Evolutionary conservation across 2,329 filamentous ascomycete genomes (phyloP), one percentile per base, ranked within the genome.

Genomic region (Dactylellina leptospora): DNA sequence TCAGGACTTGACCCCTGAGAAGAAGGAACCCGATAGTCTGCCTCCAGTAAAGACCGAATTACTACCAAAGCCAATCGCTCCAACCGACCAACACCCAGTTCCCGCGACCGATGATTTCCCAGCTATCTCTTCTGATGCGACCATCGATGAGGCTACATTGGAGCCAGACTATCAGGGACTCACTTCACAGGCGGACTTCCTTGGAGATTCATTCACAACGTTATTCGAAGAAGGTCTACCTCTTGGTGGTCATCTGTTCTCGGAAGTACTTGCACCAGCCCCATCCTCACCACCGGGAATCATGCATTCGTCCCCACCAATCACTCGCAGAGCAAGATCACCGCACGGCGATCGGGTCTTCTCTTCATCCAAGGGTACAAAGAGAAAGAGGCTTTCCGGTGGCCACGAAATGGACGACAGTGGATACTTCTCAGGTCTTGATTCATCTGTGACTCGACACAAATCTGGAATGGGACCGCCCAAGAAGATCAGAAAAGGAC

Each of bases 371-470:
- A 70, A 59, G 11, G 48, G 61, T 30, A 74, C 74, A 75, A 91
- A 91, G 81, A 88, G 90, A 75, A 93, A 92, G 79, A 87, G 90
- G 77, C 86, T 86, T 27, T 89, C 90, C 10, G 68, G 68, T 1
- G 66, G 66, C 3, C 59, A 72, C 50, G 68, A 72, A 27, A 89
- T 96, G 83, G 91, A 90, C 77, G 95, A 99, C 80, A 97, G 93
- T 78, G 95, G 95, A 40, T 99, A 97, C 80, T 96, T 96, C 79
- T 97, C 95, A 1, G 97, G 93, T 0, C 85, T 97, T 16, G 93
- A 97, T 76, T 97, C 95, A 1, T 97, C 95, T 0, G 92, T 85
- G 11, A 85, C 91, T 79, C 87, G 93, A 69, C 88, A 90, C 50
- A 87, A 88, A 74, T 91, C 89, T 2, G 93, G 91, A 0, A 92